Conservation (phyloP, 192 early-diverging fungal genomes). For the Backusella macrospora region DNA sequence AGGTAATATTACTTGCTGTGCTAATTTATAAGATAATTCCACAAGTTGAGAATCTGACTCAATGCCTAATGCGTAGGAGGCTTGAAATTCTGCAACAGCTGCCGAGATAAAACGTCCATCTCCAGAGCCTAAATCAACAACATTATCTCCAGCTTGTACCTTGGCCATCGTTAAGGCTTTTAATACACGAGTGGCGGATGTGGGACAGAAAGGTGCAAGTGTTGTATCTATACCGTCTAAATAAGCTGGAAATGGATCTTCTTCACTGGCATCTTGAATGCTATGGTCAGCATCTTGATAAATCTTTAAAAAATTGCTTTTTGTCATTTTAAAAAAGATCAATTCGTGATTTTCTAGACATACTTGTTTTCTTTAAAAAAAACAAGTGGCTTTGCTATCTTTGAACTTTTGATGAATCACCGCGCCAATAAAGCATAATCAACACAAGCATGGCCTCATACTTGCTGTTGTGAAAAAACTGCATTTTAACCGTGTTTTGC, state of each 20-base stretch:
- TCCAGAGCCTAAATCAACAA: conserved; percentile 64
- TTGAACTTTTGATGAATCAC: background rate
- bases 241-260: conserved; percentile 52
- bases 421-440: background rate
- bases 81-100: conserved; percentile 48
- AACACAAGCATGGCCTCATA: no score
- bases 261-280: conserved; percentile 24
- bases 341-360: background rate
- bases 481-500: no score
- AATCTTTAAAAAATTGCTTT: conserved; percentile 23
- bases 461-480: no score
- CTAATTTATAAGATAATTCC: conserved; percentile 42
- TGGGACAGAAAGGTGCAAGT: conserved; percentile 60
- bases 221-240: conserved; percentile 56
- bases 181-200: conserved; percentile 53
- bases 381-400: background rate
- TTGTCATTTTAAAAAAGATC: background rate
- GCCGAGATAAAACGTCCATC: conserved; percentile 61
- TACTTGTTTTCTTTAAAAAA: background rate
- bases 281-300: conserved; percentile 23
- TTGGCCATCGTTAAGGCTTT: conserved; percentile 50
- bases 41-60: conserved; percentile 55
- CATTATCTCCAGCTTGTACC: conserved; percentile 38
- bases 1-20: conserved; percentile 28
- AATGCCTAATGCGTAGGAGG: conserved; percentile 49